Evolutionary conservation across 345 rosid genomes (phyloP), one percentile per base, ranked within the genome.

Genomic region (Mercurialis annua): DNA sequence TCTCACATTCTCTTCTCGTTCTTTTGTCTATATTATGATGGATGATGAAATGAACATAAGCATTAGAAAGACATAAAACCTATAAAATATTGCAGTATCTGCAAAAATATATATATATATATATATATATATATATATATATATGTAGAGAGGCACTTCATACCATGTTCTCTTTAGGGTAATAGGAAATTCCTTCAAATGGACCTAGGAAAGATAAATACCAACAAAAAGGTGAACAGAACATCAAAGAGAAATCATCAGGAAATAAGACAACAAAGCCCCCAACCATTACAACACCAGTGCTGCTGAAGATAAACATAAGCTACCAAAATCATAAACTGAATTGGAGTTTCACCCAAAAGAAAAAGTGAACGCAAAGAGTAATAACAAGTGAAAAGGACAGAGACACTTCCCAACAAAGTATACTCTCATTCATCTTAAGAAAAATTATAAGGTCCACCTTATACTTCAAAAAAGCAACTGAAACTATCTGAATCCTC

Each of bases 131-230:
- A 10, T 27, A 57, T 55, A 71, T 5, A 8, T 24, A 42, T 20
- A 27, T 40, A 36, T 4, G 33, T 33, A 21, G 43, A 67, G 14
- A 65, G n/a, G 66, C 69, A 72, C 64, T 36, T 59, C 74, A 36
- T 86, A 94, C 96, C 96, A 72, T 67, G 60, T 82, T 81, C 68
- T 84, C 86, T 67, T 73, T 85, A 36, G 92, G 86, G 65, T 71
- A 75, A 79, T 84, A 83, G 26, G 92, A 87, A 50, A 87, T 76
- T 68, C 86, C 95, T 77, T 88, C 92, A 73, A 91, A 91, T 21
- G 97, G 97, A 83, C 97, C 99, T 91, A 81, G 40, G 63, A 52
- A 64, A 69, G 43, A 62, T 20, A 56, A 55, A 51, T 34, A 11
- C 17, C 6, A 14, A 64, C 10, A 42, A 36, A 40, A 20, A 29